Conservation (phyloP, 202 grass and related monocot species). For the Zizania palustris region DNA sequence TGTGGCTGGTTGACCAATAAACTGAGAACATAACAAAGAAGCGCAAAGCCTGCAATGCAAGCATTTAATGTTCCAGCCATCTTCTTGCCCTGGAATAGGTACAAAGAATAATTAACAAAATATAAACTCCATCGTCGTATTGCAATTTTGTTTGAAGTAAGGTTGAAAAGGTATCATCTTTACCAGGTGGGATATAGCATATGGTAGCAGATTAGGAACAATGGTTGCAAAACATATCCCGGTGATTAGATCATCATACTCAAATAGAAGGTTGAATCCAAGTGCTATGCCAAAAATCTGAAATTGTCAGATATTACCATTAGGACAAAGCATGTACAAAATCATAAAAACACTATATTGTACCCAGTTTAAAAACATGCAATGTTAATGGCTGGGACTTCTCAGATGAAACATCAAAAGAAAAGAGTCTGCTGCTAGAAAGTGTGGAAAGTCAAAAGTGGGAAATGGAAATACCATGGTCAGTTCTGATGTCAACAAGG, state of each 20-base stretch:
- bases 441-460: slow-evolving; percentile 29
- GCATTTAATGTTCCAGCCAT: slow-evolving; percentile 59
- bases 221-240: slow-evolving; percentile 71
- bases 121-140: slow-evolving; percentile 36
- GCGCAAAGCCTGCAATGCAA: slow-evolving; percentile 71
- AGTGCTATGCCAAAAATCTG: slow-evolving; percentile 93
- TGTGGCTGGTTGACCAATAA: slow-evolving; percentile 88
- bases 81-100: slow-evolving; percentile 62
- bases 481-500: slow-evolving; percentile 82
- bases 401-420: slow-evolving; percentile 33
- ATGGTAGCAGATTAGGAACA: slow-evolving; percentile 77
- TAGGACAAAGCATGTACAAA: slow-evolving; percentile 31
- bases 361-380: not conserved
- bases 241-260: slow-evolving; percentile 64
- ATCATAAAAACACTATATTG: slow-evolving; percentile 5
- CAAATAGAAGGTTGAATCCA: slow-evolving; percentile 80
- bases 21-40: slow-evolving; percentile 88
- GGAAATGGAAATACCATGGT: slow-evolving; percentile 64
- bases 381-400: not conserved
- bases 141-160: slow-evolving; percentile 18
- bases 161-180: slow-evolving; percentile 17
- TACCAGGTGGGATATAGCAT: slow-evolving; percentile 75
- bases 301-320: slow-evolving; percentile 43
- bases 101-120: slow-evolving; percentile 34
- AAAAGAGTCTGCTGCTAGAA: not conserved